Conservation (phyloP, 2,329 filamentous ascomycete species). For the Colletotrichum simmondsii region DNA sequence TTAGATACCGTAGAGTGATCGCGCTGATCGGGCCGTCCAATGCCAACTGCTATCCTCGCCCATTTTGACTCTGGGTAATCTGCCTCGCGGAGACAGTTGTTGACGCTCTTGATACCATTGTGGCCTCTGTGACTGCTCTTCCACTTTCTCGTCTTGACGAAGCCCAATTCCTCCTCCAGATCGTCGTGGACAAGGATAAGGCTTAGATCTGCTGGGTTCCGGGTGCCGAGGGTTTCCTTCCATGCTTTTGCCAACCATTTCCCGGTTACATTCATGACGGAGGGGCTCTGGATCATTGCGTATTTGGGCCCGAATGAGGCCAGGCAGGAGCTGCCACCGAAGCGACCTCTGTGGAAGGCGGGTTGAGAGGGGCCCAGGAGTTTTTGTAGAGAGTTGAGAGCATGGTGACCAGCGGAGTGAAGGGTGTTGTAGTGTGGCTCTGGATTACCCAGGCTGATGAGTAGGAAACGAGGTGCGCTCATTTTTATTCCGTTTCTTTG, state of each 20-base stretch:
- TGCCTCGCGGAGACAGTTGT: constrained; percentile 56
- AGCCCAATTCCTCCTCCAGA: constrained; percentile 77
- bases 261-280: constrained; percentile 88
- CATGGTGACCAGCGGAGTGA: constrained; percentile 87
- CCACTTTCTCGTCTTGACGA: constrained; percentile 73
- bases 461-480: constrained; percentile 69
- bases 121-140: constrained; percentile 75
- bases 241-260: constrained; percentile 75
- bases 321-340: constrained; percentile 62
- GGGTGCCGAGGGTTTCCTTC: constrained; percentile 60
- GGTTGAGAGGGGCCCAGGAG: constrained; percentile 58
- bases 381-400: constrained; percentile 71
- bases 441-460: constrained; percentile 91
- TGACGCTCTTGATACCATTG: constrained; percentile 78
- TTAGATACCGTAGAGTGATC: constrained; percentile 74
- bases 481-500: constrained; percentile 5
- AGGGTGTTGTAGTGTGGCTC: constrained; percentile 79
- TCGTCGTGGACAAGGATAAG: constrained; percentile 92
- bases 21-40: constrained; percentile 81
- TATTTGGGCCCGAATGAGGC: constrained; percentile 62
- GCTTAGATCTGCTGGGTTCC: constrained; percentile 48
- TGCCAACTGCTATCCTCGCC: constrained; percentile 81
- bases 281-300: constrained; percentile 79
- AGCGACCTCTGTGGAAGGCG: constrained; percentile 56
- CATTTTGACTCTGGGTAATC: constrained; percentile 55